These are phyloP conservation scores for Erysimum cheiri DNA, from an alignment of 441 rosid genomes.

Conservation along the genomic window DNA sequence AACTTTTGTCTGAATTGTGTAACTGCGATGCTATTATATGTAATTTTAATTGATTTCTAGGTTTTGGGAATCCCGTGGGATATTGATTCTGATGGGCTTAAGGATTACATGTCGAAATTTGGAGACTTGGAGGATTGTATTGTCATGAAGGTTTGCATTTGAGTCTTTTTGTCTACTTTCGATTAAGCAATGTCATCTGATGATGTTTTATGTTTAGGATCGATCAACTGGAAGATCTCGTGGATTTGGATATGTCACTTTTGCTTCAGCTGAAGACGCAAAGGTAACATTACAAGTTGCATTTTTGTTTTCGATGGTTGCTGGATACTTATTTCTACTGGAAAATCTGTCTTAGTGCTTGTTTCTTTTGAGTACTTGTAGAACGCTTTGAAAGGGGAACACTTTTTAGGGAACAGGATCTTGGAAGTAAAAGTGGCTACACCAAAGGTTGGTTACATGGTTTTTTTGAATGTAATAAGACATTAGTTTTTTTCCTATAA, in stretches of 20 bases:
- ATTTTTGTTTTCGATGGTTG: not conserved
- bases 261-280: conserved; percentile 79
- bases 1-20: not conserved
- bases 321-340: not conserved
- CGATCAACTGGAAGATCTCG: conserved; percentile 93
- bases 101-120: conserved; percentile 89
- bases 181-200: conserved; percentile 9
- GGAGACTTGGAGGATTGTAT: conserved; percentile 95
- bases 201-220: conserved; percentile 58
- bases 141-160: conserved; percentile 82
- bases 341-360: conserved; percentile 13
- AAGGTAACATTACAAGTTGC: conserved; percentile 53
- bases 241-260: conserved; percentile 97
- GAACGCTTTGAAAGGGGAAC: conserved; percentile 72
- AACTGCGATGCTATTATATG: conserved; percentile 9
- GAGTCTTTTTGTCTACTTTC: not conserved
- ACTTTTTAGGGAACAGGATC: conserved; percentile 81
- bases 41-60: conserved; percentile 43
- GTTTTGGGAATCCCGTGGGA: conserved; percentile 98
- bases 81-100: conserved; percentile 87
- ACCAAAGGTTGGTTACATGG: conserved; percentile 68
- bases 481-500: not conserved
- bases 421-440: conserved; percentile 94
- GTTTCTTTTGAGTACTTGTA: conserved; percentile 41
- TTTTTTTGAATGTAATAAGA: conserved; percentile 17